A percentile compares a stretch with the other conserved stretches of the same genome.
These are phyloP conservation scores for Zelonia costaricensis DNA, from an alignment of 208 protist genomes.

Conservation along the genomic window DNA sequence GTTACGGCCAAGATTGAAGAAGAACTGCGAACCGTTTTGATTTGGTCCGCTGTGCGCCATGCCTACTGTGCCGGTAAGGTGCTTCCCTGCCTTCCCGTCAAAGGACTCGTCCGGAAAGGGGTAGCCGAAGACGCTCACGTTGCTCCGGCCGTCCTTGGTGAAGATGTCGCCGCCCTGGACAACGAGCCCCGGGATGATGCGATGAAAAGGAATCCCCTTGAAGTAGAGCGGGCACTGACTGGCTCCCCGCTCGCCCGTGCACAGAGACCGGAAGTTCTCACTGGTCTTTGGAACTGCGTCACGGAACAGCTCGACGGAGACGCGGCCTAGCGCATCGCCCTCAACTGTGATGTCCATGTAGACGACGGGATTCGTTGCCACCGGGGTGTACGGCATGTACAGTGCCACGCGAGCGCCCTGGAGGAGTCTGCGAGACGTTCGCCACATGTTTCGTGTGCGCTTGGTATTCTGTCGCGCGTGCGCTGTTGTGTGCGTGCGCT, in stretches of 20 bases:
- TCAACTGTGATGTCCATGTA: conserved; percentile 88
- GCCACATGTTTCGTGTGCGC: conserved; percentile 15
- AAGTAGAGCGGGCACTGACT: conserved; percentile 82
- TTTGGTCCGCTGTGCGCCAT: conserved; percentile 88
- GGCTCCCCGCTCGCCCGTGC: conserved; percentile 89
- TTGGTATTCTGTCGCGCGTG: not conserved
- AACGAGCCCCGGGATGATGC: conserved; percentile 95
- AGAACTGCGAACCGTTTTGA: conserved; percentile 93
- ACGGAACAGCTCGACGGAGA: conserved; percentile 93
- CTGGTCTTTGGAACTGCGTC: conserved; percentile 91
- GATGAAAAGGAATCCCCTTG: conserved; percentile 94
- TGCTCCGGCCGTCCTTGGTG: conserved; percentile 91
- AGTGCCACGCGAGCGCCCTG: conserved; percentile 24
- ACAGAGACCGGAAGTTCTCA: conserved; percentile 95
- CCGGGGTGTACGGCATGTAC: conserved; percentile 65
- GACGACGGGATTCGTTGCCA: conserved; percentile 75
- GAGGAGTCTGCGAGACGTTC: conserved; percentile 7
- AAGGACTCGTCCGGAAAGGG: conserved; percentile 95
- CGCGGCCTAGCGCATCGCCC: conserved; percentile 66
- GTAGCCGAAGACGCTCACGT: conserved; percentile 94
- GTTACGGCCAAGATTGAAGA: conserved; percentile 85
- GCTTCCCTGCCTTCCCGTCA: conserved; percentile 87
- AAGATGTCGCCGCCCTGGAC: conserved; percentile 96
- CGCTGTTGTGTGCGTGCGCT: not conserved
- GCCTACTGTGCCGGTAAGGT: conserved; percentile 82